Percentiles rank a stretch among this genome's conserved stretches.
Conservation (phyloP, 306 rosid genomes). For the Luffa acutangula region DNA sequence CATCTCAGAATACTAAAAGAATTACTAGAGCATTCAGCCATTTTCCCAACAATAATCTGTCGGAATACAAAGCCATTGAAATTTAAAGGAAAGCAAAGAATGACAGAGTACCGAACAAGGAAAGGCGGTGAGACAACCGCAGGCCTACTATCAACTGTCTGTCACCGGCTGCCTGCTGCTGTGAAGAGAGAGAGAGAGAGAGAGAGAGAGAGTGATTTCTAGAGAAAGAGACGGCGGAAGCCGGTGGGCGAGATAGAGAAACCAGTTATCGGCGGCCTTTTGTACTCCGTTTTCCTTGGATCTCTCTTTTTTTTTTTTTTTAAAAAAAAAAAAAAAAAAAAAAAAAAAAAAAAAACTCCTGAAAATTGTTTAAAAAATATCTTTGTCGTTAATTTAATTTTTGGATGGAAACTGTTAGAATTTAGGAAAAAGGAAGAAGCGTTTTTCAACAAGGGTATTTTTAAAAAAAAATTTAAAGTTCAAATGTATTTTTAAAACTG, state of each 20-base stretch:
- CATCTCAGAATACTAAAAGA: too few species aligned
- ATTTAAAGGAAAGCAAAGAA: not conserved
- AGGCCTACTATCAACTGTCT: not conserved
- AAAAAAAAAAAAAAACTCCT: too few species aligned
- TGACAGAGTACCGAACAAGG: not conserved
- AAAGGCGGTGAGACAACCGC: not conserved
- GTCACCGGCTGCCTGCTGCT: not conserved
- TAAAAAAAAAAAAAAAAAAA: too few species aligned
- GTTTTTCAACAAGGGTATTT: too few species aligned
- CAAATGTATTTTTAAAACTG: too few species aligned
- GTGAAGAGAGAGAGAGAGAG: not conserved
- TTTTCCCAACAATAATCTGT: not conserved
- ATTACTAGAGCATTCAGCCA: not conserved
- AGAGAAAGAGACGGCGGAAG: not conserved
- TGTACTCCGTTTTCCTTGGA: not conserved
- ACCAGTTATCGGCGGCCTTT: not conserved
- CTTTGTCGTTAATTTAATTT: too few species aligned
- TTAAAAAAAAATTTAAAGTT: too few species aligned
- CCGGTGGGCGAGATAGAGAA: not conserved
- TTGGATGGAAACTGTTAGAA: too few species aligned
- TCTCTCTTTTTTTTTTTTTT: too few species aligned
- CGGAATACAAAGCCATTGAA: not conserved
- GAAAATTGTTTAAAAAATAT: too few species aligned
- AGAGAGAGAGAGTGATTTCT: too few species aligned
- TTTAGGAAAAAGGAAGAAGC: too few species aligned